These are phyloP conservation scores for Paspalum vaginatum DNA, from an alignment of 176 grass and related monocot species.

Conservation along the genomic window DNA sequence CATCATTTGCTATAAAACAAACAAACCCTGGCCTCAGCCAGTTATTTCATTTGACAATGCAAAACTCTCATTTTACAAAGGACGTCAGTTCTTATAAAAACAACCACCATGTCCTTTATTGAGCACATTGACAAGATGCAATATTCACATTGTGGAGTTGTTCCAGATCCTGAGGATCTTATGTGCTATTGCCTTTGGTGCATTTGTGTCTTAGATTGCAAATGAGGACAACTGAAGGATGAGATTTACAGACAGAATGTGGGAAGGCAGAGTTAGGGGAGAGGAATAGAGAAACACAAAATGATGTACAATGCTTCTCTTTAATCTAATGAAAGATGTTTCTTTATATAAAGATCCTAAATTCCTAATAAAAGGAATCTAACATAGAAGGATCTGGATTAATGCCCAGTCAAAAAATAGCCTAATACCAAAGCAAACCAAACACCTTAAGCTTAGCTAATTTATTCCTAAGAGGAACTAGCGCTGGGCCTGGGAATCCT, in stretches of 20 bases:
- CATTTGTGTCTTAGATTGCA: background rate
- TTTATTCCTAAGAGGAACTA: background rate
- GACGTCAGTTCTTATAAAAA: background rate
- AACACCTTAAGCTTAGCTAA: background rate
- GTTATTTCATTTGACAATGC: background rate
- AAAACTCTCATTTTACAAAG: background rate
- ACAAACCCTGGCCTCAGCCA: background rate
- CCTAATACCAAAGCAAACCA: background rate
- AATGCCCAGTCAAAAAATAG: background rate
- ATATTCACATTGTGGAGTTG: background rate
- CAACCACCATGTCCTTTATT: background rate
- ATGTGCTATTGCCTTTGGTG: background rate
- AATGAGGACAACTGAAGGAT: background rate
- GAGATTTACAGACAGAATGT: background rate
- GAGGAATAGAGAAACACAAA: background rate
- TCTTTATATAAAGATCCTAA: background rate
- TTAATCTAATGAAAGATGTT: background rate
- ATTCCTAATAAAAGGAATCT: background rate
- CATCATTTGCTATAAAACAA: conserved; percentile 3
- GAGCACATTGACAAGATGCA: background rate
- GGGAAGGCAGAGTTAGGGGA: background rate
- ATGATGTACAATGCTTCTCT: background rate
- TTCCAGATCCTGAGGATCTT: background rate
- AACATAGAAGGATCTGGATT: background rate
- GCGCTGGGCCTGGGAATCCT: background rate